Conservation (phyloP, 2,329 filamentous ascomycete species). For the Chaetomiaceae sp. region DNA sequence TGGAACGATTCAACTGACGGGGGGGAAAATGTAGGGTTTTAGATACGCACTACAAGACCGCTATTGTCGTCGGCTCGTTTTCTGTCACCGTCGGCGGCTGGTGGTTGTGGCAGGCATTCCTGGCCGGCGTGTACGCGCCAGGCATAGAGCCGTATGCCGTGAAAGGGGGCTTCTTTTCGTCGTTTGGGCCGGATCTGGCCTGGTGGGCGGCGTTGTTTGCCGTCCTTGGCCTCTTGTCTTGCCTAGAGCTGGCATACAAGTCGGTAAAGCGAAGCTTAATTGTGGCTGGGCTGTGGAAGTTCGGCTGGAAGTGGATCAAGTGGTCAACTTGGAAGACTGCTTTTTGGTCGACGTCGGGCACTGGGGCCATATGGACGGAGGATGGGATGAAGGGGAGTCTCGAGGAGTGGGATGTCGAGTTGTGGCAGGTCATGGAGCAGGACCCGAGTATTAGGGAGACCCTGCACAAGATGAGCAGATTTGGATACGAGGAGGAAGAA, state of each 20-base stretch:
- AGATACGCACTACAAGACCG: slow-evolving; percentile 72
- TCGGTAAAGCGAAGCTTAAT: slow-evolving; percentile 44
- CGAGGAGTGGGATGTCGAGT: slow-evolving; percentile 50
- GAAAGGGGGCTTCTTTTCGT: slow-evolving; percentile 57
- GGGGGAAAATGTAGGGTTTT: slow-evolving; percentile 51
- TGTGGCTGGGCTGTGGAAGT: slow-evolving; percentile 44
- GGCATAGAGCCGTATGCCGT: slow-evolving; percentile 60
- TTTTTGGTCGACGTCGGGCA: slow-evolving; percentile 16
- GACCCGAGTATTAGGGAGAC: slow-evolving; percentile 42
- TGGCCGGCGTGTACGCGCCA: slow-evolving; percentile 57
- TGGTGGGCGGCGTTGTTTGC: slow-evolving; percentile 74
- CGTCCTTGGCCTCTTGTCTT: slow-evolving; percentile 54
- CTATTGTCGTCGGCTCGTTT: slow-evolving; percentile 57
- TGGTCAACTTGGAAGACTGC: slow-evolving; percentile 19
- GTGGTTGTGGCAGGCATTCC: slow-evolving; percentile 69
- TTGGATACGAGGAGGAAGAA: slow-evolving; percentile 13
- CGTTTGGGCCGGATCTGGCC: slow-evolving; percentile 62
- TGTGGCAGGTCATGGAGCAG: slow-evolving; percentile 57
- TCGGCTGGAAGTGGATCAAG: slow-evolving; percentile 24
- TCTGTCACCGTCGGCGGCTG: slow-evolving; percentile 61
- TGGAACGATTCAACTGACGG: slow-evolving; percentile 19
- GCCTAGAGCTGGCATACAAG: slow-evolving; percentile 62
- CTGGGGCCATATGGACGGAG: slow-evolving; percentile 5
- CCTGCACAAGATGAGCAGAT: slow-evolving; percentile 39
- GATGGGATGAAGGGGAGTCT: slow-evolving; percentile 29